Conservation (phyloP, 2,329 filamentous ascomycete species). For the Saccharata proteae region DNA sequence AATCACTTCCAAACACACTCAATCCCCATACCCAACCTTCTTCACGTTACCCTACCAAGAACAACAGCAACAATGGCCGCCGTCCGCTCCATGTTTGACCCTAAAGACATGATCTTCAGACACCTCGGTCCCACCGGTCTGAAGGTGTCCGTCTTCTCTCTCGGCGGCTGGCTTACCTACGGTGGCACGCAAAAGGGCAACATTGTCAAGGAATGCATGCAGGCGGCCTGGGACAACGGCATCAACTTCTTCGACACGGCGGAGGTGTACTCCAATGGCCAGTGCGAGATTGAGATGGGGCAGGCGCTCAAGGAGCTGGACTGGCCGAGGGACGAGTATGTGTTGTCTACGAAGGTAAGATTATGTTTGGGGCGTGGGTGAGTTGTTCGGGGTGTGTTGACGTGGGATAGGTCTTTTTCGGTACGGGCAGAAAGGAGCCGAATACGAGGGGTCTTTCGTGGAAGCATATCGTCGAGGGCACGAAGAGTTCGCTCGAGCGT, state of each 20-base stretch:
- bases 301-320: slow-evolving; percentile 34
- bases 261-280: slow-evolving; percentile 44
- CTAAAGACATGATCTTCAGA: slow-evolving; percentile 37
- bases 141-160: slow-evolving; percentile 39
- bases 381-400: slow-evolving; percentile 17
- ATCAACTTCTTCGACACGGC: slow-evolving; percentile 41
- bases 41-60: too few species aligned
- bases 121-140: slow-evolving; percentile 35
- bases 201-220: slow-evolving; percentile 39
- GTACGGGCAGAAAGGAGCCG: slow-evolving; percentile 46
- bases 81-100: slow-evolving; percentile 36
- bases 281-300: slow-evolving; percentile 50
- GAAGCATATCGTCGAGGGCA: slow-evolving; percentile 42
- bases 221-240: slow-evolving; percentile 37
- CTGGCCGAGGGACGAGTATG: slow-evolving; percentile 37
- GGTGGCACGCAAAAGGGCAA: slow-evolving; percentile 38
- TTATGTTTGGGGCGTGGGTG: too few species aligned
- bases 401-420: slow-evolving; percentile 36
- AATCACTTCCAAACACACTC: too few species aligned
- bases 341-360: slow-evolving; percentile 21
- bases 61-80: slow-evolving; percentile 11
- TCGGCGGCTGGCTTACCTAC: slow-evolving; percentile 36
- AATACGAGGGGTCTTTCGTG: slow-evolving; percentile 34
- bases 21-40: too few species aligned
- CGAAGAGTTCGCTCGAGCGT: slow-evolving; percentile 45